Percentiles rank a stretch among this genome's conserved stretches.
Conservation (phyloP, 106 monocot genomes). For the Vanilla planifolia region DNA sequence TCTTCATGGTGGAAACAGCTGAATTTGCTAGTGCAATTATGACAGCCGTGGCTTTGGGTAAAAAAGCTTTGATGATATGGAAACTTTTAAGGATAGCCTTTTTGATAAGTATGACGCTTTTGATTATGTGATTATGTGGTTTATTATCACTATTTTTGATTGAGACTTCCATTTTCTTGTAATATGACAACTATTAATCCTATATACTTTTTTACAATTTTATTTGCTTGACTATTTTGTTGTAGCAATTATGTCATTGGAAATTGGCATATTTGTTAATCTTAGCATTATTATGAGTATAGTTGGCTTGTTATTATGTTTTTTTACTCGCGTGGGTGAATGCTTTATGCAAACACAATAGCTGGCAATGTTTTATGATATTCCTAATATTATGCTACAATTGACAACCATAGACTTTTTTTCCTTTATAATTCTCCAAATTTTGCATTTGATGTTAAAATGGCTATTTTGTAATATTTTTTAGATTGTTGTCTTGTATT, state of each 20-base stretch:
- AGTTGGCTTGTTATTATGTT: too few species aligned
- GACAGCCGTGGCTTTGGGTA: neutral
- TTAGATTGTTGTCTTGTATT: neutral
- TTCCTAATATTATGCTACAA: too few species aligned
- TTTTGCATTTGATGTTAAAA: neutral
- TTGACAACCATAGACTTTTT: too few species aligned
- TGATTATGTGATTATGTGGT: neutral
- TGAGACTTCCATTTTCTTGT: neutral
- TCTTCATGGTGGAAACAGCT: neutral
- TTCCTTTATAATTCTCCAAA: neutral
- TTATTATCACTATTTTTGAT: neutral
- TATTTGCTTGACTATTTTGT: too few species aligned
- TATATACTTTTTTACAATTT: neutral
- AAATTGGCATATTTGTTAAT: too few species aligned
- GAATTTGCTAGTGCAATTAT: neutral
- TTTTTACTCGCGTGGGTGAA: too few species aligned
- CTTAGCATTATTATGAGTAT: too few species aligned
- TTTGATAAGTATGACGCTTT: neutral
- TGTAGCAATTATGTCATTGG: too few species aligned
- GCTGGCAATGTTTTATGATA: too few species aligned
- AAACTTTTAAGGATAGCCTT: neutral
- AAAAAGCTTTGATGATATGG: neutral
- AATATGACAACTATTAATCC: neutral
- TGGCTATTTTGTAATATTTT: constrained; percentile 1
- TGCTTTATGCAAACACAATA: too few species aligned